Conservation (phyloP, 2,329 filamentous ascomycete genomes). For the Elsinoe fawcettii region DNA sequence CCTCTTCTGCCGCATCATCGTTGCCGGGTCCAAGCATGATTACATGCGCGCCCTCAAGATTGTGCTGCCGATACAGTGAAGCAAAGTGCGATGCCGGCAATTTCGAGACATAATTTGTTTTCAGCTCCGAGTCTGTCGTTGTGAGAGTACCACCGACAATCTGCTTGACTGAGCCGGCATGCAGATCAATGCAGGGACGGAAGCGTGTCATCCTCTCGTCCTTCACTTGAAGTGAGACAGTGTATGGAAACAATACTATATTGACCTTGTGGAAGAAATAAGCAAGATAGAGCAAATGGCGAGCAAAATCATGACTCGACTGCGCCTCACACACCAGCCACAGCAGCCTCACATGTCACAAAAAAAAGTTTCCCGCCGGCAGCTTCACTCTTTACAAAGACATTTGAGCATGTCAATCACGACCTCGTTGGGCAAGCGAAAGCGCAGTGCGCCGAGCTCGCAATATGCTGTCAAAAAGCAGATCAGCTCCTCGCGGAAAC, state of each 20-base stretch:
- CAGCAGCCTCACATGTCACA: not conserved
- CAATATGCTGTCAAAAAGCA: not conserved
- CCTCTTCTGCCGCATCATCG: conserved; percentile 67
- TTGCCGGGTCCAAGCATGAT: conserved; percentile 95
- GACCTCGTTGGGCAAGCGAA: not conserved
- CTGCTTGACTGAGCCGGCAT: conserved; percentile 96
- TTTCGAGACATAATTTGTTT: conserved; percentile 87
- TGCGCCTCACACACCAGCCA: not conserved
- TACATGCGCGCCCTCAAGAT: conserved; percentile 74
- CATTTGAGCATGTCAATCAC: not conserved
- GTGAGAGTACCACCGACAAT: conserved; percentile 89
- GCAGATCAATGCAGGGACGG: conserved; percentile 91
- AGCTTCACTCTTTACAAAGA: not conserved
- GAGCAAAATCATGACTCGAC: not conserved
- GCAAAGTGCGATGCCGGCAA: conserved; percentile 78
- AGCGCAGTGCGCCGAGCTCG: not conserved
- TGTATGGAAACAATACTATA: not conserved
- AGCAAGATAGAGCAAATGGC: conserved; percentile 19
- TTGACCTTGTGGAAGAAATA: not conserved
- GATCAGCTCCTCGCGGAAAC: not conserved
- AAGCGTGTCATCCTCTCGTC: conserved; percentile 75
- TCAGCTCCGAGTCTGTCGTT: conserved; percentile 42
- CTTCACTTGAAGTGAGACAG: not conserved
- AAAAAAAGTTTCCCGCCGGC: not conserved
- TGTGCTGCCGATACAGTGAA: conserved; percentile 67